Evolutionary conservation across 2,329 filamentous ascomycete species (phyloP).

Genomic region (Gaeumannomyces sp.): DNA sequence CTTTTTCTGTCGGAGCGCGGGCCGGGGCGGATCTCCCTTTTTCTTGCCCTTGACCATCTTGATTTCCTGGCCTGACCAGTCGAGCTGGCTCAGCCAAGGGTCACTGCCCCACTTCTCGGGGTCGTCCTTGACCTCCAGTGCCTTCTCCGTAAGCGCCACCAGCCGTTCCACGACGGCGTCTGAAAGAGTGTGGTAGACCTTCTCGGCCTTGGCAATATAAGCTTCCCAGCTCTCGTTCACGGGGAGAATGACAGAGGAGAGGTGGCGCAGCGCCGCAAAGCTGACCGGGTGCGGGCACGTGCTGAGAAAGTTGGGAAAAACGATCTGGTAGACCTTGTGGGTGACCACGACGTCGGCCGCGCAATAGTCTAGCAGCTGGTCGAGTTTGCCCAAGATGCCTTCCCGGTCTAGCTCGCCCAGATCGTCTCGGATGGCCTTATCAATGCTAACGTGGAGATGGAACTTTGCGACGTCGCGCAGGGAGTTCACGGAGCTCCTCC

Average conservation of each 20-base stretch:
- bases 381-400: conserved; percentile 64
- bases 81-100: conserved; percentile 86
- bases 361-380: conserved; percentile 87
- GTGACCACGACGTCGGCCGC: conserved; percentile 91
- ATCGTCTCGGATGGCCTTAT: conserved; percentile 80
- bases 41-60: conserved; percentile 89
- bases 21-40: conserved; percentile 72
- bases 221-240: conserved; percentile 82
- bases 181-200: conserved; percentile 71
- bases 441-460: conserved; percentile 83
- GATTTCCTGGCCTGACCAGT: conserved; percentile 92
- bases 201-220: conserved; percentile 79
- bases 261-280: conserved; percentile 85
- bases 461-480: conserved; percentile 94
- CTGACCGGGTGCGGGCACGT: conserved; percentile 96
- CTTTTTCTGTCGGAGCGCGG: conserved; percentile 79
- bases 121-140: conserved; percentile 66
- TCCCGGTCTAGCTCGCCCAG: conserved; percentile 76
- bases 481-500: conserved; percentile 90
- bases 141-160: conserved; percentile 66
- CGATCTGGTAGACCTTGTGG: conserved; percentile 87
- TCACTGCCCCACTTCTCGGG: conserved; percentile 67
- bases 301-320: conserved; percentile 83
- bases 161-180: conserved; percentile 74
- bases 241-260: conserved; percentile 89